Evolutionary conservation across 306 rosid genomes (phyloP).

Genomic region (Alnus rubra): DNA sequence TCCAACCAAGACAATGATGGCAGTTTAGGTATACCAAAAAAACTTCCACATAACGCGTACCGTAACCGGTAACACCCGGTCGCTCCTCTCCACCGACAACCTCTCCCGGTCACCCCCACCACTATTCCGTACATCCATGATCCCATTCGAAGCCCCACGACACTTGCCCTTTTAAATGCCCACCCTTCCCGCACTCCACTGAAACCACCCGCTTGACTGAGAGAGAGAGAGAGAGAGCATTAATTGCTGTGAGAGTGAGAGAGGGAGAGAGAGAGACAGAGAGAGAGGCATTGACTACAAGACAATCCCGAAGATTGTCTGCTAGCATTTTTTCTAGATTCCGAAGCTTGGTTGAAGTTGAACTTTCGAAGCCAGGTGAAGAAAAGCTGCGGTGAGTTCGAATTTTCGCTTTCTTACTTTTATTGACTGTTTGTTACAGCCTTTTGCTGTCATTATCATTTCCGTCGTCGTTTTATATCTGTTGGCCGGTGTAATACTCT

Average conservation of each 20-base stretch:
- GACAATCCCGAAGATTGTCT: constrained; percentile 25
- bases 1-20: constrained; percentile 13
- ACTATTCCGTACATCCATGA: not conserved
- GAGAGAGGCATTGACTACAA: not conserved
- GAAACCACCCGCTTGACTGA: no score
- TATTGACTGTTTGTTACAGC: constrained; percentile 8
- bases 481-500: not conserved
- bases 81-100: constrained; percentile 43
- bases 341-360: not conserved
- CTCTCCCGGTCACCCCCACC: constrained; percentile 19
- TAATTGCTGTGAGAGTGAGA: not conserved
- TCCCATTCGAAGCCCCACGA: not conserved
- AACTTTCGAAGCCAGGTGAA: not conserved
- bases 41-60: constrained; percentile 21
- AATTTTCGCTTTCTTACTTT: not conserved
- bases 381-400: constrained; percentile 9
- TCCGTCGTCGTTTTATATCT: constrained; percentile 3
- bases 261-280: not conserved
- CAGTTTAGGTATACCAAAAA: constrained; percentile 30
- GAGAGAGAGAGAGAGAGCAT: not conserved
- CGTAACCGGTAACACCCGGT: constrained; percentile 41
- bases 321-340: not conserved
- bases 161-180: constrained; percentile 6
- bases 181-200: constrained; percentile 10
- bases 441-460: constrained; percentile 2